Evolutionary conservation across 331 rosid species (phyloP).

Genomic region (Acacia pycnantha): DNA sequence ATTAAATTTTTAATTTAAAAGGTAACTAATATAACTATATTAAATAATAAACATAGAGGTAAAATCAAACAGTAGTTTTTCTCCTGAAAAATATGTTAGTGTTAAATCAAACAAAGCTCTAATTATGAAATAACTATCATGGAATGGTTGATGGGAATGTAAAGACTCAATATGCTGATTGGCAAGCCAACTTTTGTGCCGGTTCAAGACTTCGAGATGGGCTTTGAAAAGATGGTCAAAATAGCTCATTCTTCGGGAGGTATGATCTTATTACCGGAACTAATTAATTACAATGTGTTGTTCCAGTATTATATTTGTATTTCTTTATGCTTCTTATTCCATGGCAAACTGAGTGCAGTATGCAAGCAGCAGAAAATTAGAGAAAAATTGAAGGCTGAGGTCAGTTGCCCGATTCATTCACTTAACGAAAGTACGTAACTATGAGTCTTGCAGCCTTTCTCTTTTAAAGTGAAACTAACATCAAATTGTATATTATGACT

Average conservation of each 20-base stretch:
- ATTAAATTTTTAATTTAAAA: not conserved
- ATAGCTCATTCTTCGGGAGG: slow-evolving; percentile 91
- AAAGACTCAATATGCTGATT: slow-evolving; percentile 67
- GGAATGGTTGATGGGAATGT: slow-evolving; percentile 10
- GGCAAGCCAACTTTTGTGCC: slow-evolving; percentile 89
- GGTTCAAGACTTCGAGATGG: slow-evolving; percentile 89
- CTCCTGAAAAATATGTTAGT: not conserved
- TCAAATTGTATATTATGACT: not conserved
- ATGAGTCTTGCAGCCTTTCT: not conserved
- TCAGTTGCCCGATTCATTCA: slow-evolving; percentile 39
- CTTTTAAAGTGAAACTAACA: slow-evolving; percentile 11
- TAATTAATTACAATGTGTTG: slow-evolving; percentile 13
- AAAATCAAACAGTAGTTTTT: not conserved
- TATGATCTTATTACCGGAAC: slow-evolving; percentile 32
- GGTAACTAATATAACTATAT: not conserved
- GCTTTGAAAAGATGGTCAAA: slow-evolving; percentile 85
- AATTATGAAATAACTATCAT: slow-evolving; percentile 13
- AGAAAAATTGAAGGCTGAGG: slow-evolving; percentile 79
- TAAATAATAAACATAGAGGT: not conserved
- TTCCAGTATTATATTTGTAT: slow-evolving; percentile 12
- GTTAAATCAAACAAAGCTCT: not conserved
- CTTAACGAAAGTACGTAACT: not conserved
- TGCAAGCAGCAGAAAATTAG: slow-evolving; percentile 70
- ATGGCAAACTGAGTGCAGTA: slow-evolving; percentile 44
- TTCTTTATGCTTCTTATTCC: slow-evolving; percentile 10